A percentile compares a stretch with the other conserved stretches of the same genome.
These are phyloP conservation scores for Lachnellula arida DNA, from an alignment of 2,329 filamentous ascomycete species.

Conservation along the genomic window DNA sequence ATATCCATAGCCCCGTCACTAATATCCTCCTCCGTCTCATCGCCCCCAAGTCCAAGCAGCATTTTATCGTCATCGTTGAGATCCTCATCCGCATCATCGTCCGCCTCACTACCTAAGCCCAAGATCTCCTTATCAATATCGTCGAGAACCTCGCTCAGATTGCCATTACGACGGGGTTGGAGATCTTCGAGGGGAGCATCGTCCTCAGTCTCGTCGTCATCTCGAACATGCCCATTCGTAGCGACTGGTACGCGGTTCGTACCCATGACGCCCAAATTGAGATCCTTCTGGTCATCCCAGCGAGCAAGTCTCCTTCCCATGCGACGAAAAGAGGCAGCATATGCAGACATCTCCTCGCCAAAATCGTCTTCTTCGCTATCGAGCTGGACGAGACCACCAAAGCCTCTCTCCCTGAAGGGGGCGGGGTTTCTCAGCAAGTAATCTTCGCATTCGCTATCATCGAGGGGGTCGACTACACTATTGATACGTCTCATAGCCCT, in stretches of 20 bases:
- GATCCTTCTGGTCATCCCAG: constrained; percentile 51
- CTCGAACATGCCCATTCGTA: constrained; percentile 21
- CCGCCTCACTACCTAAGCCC: constrained; percentile 41
- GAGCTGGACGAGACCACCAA: constrained; percentile 61
- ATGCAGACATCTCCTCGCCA: constrained; percentile 67
- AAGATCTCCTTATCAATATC: constrained; percentile 51
- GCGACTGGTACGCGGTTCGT: constrained; percentile 22
- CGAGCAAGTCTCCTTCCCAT: constrained; percentile 61
- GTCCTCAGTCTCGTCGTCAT: constrained; percentile 32
- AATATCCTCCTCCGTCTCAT: constrained; percentile 32
- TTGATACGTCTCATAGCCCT: constrained; percentile 62
- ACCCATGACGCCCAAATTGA: constrained; percentile 28
- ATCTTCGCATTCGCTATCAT: constrained; percentile 60
- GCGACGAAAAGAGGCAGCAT: constrained; percentile 62
- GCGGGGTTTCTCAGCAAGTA: constrained; percentile 30
- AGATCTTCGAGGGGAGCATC: constrained; percentile 33
- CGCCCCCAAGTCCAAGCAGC: constrained; percentile 27
- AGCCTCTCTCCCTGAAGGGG: constrained; percentile 51
- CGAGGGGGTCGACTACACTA: constrained; percentile 49
- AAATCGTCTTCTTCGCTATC: constrained; percentile 64
- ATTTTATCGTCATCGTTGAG: constrained; percentile 44
- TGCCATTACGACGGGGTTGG: constrained; percentile 36
- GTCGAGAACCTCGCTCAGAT: constrained; percentile 45
- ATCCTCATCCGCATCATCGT: constrained; percentile 40
- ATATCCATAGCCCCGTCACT: constrained; percentile 30